Evolutionary conservation across 176 grass and related monocot species (phyloP).

Genomic region (Thinopyrum elongatum): DNA sequence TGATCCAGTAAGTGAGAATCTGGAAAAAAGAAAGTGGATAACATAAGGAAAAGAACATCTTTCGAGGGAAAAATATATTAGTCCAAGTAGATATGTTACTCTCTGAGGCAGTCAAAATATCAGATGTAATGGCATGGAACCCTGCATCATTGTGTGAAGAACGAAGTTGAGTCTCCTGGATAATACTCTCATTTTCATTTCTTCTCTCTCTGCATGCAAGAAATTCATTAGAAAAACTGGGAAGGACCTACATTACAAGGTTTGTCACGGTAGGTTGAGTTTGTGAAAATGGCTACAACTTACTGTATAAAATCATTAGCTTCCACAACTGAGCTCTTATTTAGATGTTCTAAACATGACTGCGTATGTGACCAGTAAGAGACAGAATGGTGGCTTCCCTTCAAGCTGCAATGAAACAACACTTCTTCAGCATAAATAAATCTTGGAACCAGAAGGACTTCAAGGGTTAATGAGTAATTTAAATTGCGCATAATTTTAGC

Average conservation of each 20-base stretch:
- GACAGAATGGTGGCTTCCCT: slow-evolving; percentile 43
- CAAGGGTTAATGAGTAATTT: slow-evolving; percentile 28
- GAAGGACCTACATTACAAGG: slow-evolving; percentile 15
- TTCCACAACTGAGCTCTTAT: slow-evolving; percentile 44
- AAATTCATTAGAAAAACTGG: neutral
- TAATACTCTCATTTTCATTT: slow-evolving; percentile 40
- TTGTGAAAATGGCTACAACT: slow-evolving; percentile 31
- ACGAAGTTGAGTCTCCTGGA: slow-evolving; percentile 43
- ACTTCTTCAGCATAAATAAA: slow-evolving; percentile 32
- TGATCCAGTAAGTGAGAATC: slow-evolving; percentile 50
- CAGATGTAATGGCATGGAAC: slow-evolving; percentile 43
- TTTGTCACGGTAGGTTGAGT: slow-evolving; percentile 1
- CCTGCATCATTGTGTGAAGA: slow-evolving; percentile 44
- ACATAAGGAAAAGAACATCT: slow-evolving; percentile 3
- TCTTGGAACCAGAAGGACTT: slow-evolving; percentile 1
- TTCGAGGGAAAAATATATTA: neutral
- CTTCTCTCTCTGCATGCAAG: slow-evolving; percentile 51
- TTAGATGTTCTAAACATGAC: slow-evolving; percentile 49
- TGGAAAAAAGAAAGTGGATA: slow-evolving; percentile 34
- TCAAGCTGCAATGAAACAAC: slow-evolving; percentile 47
- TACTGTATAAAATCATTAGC: slow-evolving; percentile 50
- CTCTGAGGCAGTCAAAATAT: slow-evolving; percentile 49
- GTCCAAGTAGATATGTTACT: slow-evolving; percentile 45
- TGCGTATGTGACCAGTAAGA: slow-evolving; percentile 59
- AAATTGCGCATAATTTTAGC: slow-evolving; percentile 24